Percentiles rank a stretch among this genome's conserved stretches.
These are phyloP conservation scores for Dendrocalamus latiflorus DNA, from an alignment of 202 grass and related monocot genomes.

Conservation along the genomic window DNA sequence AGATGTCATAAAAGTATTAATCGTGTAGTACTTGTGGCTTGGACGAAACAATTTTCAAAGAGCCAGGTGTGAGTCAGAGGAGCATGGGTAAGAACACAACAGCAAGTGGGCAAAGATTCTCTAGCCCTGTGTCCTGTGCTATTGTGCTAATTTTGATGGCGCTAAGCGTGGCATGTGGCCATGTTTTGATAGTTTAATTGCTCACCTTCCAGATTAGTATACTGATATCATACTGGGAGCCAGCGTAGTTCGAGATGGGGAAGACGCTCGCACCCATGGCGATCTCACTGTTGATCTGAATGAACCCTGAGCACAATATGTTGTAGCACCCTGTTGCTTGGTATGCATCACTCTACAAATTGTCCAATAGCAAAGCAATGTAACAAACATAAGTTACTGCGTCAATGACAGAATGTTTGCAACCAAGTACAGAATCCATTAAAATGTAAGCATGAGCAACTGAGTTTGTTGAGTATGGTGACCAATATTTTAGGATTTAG, in stretches of 20 bases:
- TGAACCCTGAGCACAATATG: conserved; percentile 50
- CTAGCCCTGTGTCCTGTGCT: not conserved
- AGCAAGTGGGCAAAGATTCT: conserved; percentile 37
- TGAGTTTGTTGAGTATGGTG: too few species aligned
- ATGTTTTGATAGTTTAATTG: not conserved
- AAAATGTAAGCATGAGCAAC: not conserved
- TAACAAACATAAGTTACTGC: not conserved
- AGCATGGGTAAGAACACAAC: conserved; percentile 9
- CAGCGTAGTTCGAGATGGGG: conserved; percentile 35
- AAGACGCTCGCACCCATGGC: conserved; percentile 44
- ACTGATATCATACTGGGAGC: conserved; percentile 51
- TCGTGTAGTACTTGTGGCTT: conserved; percentile 1
- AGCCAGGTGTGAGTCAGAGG: not conserved
- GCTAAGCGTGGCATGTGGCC: conserved; percentile 16
- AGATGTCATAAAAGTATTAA: not conserved
- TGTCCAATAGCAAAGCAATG: not conserved
- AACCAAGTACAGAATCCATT: not conserved
- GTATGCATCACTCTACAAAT: conserved; percentile 51
- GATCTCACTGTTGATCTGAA: conserved; percentile 50
- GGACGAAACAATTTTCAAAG: conserved; percentile 3
- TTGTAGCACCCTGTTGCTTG: conserved; percentile 68
- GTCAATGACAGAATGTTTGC: not conserved
- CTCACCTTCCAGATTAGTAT: conserved; percentile 49
- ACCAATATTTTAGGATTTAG: too few species aligned
- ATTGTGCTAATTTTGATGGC: conserved; percentile 12